Evolutionary conservation across 2,329 filamentous ascomycete species (phyloP).

Genomic region (Esteya vermicola): DNA sequence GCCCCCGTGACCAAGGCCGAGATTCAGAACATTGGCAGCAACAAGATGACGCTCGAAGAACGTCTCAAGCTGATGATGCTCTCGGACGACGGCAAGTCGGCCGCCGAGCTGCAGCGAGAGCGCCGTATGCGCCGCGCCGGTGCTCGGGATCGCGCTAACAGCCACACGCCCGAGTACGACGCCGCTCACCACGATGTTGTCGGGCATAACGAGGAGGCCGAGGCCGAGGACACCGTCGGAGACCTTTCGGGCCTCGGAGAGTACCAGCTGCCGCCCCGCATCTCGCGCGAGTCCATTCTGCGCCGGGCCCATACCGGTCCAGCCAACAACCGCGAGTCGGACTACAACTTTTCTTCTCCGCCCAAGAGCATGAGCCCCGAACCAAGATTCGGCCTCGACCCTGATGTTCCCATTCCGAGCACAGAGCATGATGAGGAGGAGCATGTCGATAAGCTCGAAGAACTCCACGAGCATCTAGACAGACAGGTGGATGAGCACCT

Average conservation of each 20-base stretch:
- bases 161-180: conserved; percentile 29
- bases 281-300: conserved; percentile 88
- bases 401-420: conserved; percentile 80
- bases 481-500: conserved; percentile 19
- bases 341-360: conserved; percentile 50
- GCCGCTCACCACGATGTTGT: conserved; percentile 14
- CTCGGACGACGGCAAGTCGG: conserved; percentile 50
- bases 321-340: conserved; percentile 40
- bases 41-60: conserved; percentile 74
- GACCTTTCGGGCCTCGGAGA: conserved; percentile 46
- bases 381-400: conserved; percentile 54
- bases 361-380: conserved; percentile 43
- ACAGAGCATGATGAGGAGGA: conserved; percentile 38
- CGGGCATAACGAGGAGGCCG: conserved; percentile 24
- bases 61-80: conserved; percentile 80
- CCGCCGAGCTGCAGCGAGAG: conserved; percentile 53
- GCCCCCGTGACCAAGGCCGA: conserved; percentile 61
- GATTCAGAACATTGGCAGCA: conserved; percentile 58
- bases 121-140: conserved; percentile 52
- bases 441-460: conserved; percentile 14
- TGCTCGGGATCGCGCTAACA: conserved; percentile 29
- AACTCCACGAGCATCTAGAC: conserved; percentile 8
- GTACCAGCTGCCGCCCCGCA: conserved; percentile 58
- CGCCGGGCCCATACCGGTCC: conserved; percentile 64
- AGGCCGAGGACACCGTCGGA: conserved; percentile 45